Conservation (phyloP, 106 monocot species). For the Agapanthus africanus region DNA sequence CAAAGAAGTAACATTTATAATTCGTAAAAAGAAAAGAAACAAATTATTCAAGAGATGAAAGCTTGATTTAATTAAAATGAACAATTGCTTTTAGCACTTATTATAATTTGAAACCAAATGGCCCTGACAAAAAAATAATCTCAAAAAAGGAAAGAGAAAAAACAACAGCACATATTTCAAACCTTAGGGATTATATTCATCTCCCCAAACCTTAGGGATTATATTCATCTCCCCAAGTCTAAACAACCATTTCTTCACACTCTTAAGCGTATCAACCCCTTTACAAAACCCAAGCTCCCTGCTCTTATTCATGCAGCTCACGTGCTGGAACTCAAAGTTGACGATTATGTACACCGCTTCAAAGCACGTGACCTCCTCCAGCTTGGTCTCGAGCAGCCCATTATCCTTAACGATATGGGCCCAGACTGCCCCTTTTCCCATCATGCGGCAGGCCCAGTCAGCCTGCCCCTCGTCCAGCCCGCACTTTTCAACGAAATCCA, state of each 20-base stretch:
- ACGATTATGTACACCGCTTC: background rate
- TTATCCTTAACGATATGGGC: slow-evolving; percentile 12
- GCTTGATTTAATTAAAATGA: no score
- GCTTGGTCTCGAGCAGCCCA: slow-evolving; percentile 4
- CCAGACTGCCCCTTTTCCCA: slow-evolving; percentile 4
- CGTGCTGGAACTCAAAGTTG: slow-evolving; percentile 18
- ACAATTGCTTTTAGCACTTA: no score
- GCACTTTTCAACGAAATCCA: slow-evolving; percentile 6
- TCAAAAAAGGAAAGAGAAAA: no score
- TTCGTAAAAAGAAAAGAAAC: no score
- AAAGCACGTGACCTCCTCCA: slow-evolving; percentile 13
- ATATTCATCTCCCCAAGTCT: slow-evolving; percentile 15
- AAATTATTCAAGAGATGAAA: no score
- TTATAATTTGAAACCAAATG: no score
- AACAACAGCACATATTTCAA: no score
- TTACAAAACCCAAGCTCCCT: slow-evolving; percentile 14
- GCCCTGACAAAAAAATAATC: no score
- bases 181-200: slow-evolving; percentile 14
- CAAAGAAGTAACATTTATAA: no score
- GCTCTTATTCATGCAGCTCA: slow-evolving; percentile 20
- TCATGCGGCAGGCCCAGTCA: background rate
- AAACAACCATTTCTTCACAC: slow-evolving; percentile 9
- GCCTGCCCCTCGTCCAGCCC: background rate
- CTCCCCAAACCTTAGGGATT: slow-evolving; percentile 5
- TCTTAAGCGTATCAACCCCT: slow-evolving; percentile 10